phyloP scores from a whole-genome alignment of 73 alveolate genomes.

The Blepharisma japonicum region DNA sequence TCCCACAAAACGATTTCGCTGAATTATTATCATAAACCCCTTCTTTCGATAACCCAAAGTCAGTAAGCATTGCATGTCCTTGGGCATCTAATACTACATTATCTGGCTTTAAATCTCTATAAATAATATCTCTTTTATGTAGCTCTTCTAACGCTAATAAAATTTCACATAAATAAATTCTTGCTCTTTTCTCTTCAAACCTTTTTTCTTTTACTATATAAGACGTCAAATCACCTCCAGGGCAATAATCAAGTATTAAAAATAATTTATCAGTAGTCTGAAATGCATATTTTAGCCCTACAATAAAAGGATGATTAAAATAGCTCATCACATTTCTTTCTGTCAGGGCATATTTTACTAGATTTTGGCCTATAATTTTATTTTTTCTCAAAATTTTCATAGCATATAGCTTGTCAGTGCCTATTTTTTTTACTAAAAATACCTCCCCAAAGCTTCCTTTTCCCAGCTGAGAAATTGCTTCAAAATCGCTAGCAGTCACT shows the following conservation, averaged over 20 bases:
- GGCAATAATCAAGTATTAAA: constrained; percentile 89
- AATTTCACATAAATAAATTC: constrained; percentile 86
- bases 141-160: constrained; percentile 92
- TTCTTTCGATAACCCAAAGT: constrained; percentile 97
- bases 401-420: constrained; percentile 72
- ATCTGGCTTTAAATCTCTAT: constrained; percentile 97
- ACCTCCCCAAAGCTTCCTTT: constrained; percentile 92
- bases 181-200: constrained; percentile 77
- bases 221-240: constrained; percentile 95
- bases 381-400: constrained; percentile 89
- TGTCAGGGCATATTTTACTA: constrained; percentile 85
- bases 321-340: constrained; percentile 92
- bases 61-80: constrained; percentile 96
- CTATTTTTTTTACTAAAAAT: constrained; percentile 70
- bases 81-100: constrained; percentile 91
- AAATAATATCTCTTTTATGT: constrained; percentile 88
- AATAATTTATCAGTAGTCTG: constrained; percentile 52
- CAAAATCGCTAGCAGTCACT: constrained; percentile 55
- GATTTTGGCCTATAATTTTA: constrained; percentile 81
- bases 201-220: constrained; percentile 78
- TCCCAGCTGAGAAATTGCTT: constrained; percentile 69
- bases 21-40: constrained; percentile 71
- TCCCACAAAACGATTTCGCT: constrained; percentile 93
- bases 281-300: constrained; percentile 90
- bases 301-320: constrained; percentile 91